Evolutionary conservation across 306 rosid species (phyloP).

Genomic region (Fragaria ananassa): DNA sequence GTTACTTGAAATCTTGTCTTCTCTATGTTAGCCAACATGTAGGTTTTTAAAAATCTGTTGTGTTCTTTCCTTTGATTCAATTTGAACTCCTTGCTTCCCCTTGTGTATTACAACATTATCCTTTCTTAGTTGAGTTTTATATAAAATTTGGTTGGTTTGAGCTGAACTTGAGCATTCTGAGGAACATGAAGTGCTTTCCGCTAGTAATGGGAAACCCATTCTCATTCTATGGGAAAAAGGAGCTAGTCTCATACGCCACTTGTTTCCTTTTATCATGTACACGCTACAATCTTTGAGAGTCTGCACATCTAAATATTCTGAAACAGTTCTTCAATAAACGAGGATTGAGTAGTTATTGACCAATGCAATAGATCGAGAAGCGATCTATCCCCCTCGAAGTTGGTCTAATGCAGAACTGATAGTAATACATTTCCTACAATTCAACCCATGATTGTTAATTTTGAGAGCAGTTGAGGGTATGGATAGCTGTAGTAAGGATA

Average conservation of each 20-base stretch:
- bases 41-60: constrained; percentile 23
- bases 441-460: too few species aligned
- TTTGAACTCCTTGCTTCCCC: constrained; percentile 17
- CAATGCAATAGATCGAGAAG: too few species aligned
- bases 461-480: too few species aligned
- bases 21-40: constrained; percentile 25
- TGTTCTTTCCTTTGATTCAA: constrained; percentile 22
- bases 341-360: too few species aligned
- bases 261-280: neutral
- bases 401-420: too few species aligned
- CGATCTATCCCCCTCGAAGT: too few species aligned
- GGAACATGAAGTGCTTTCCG: neutral
- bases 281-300: neutral
- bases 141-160: constrained; percentile 7
- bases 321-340: neutral
- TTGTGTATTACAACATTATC: constrained; percentile 17
- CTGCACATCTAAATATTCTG: neutral
- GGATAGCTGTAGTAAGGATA: too few species aligned
- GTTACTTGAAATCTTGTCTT: constrained; percentile 16
- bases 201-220: neutral
- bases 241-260: neutral
- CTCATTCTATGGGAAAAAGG: neutral
- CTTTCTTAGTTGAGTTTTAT: constrained; percentile 10
- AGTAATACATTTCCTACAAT: too few species aligned
- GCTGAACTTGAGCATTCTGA: neutral